phyloP scores from a whole-genome alignment of 73 alveolate species.

The Paramecium biaurelia region DNA sequence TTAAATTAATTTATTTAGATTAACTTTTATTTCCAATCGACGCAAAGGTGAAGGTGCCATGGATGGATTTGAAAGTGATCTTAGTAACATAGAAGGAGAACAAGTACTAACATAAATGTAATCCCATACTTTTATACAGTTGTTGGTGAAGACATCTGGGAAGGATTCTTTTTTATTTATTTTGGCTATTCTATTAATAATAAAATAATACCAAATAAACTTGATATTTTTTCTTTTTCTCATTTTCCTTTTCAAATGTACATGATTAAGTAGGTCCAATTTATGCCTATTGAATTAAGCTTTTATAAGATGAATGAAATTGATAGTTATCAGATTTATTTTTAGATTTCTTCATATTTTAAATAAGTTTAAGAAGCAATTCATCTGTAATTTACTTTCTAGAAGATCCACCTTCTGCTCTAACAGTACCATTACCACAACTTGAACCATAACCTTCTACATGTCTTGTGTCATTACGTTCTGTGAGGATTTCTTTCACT shows the following conservation, averaged over 20 bases:
- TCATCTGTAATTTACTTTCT: constrained; percentile 28
- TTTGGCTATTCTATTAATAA: neutral
- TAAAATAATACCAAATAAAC: constrained; percentile 3
- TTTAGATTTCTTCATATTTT: constrained; percentile 24
- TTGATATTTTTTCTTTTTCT: constrained; percentile 42
- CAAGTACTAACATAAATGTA: neutral
- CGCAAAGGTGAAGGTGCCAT: constrained; percentile 33
- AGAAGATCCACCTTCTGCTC: neutral
- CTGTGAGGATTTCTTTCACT: constrained; percentile 44
- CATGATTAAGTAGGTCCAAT: constrained; percentile 24
- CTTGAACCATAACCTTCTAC: neutral
- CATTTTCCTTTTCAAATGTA: constrained; percentile 51
- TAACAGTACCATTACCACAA: neutral
- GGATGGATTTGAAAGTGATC: constrained; percentile 33
- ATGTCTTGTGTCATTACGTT: constrained; percentile 9
- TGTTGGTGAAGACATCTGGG: constrained; percentile 35
- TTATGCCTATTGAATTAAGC: neutral
- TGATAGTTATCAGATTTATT: neutral
- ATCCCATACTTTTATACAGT: neutral
- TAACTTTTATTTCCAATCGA: constrained; percentile 7
- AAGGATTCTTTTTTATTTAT: neutral
- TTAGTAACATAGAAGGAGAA: constrained; percentile 38
- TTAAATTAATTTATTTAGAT: constrained; percentile 4
- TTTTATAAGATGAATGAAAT: constrained; percentile 39
- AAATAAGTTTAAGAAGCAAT: neutral